Conservation (phyloP, 768 basidiomycete species). For the Pleurotus tuber-regium region DNA sequence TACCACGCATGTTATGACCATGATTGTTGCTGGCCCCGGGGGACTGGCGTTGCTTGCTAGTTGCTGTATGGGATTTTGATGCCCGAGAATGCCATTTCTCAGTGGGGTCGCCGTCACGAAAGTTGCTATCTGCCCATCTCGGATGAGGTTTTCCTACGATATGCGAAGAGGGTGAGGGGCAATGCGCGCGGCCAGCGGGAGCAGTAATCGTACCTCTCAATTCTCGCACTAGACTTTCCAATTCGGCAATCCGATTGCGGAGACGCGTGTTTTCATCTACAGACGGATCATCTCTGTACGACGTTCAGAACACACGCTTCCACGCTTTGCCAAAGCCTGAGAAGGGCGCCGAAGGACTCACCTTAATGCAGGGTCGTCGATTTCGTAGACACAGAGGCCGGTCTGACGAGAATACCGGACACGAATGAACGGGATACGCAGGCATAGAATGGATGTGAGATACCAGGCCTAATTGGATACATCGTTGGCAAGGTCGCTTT, state of each 20-base stretch:
- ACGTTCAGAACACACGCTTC: not conserved
- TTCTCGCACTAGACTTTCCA: conserved; percentile 89
- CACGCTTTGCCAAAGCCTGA: conserved; percentile 11
- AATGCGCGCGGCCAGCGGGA: not conserved
- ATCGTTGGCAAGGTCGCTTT: conserved; percentile 87
- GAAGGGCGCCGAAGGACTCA: conserved; percentile 21
- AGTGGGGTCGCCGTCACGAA: conserved; percentile 76
- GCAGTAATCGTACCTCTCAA: conserved; percentile 57
- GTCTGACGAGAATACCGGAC: conserved; percentile 46
- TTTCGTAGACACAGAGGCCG: conserved; percentile 92
- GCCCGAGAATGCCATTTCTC: conserved; percentile 89
- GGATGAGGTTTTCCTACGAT: conserved; percentile 78
- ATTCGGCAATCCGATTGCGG: conserved; percentile 85
- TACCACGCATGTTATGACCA: conserved; percentile 18
- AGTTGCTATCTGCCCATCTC: conserved; percentile 78
- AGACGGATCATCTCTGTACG: conserved; percentile 74
- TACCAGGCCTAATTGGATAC: conserved; percentile 87
- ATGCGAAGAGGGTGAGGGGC: conserved; percentile 12
- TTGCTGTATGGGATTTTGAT: conserved; percentile 53
- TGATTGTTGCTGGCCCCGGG: conserved; percentile 30
- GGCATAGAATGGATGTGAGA: not conserved
- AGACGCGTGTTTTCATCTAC: conserved; percentile 86
- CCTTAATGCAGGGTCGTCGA: conserved; percentile 85
- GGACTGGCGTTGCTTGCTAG: conserved; percentile 38
- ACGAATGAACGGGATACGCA: conserved; percentile 9